Conservation (phyloP, 148 eudicot genomes). For the Nepenthes mirabilis region DNA sequence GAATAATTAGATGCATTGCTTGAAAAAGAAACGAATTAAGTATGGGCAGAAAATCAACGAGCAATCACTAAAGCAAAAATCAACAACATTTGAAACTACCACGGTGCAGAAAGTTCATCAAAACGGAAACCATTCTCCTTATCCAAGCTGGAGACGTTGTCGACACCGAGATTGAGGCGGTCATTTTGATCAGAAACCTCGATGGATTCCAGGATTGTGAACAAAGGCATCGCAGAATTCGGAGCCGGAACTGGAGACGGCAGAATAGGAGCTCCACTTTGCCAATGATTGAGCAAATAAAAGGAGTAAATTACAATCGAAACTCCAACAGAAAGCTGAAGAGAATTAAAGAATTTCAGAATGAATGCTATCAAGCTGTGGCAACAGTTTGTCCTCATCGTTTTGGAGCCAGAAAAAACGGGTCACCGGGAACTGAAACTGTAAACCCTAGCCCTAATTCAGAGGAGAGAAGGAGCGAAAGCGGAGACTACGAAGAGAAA, state of each 20-base stretch:
- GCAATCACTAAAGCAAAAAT: not conserved
- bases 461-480: too few relatives aligned
- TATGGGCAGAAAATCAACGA: not conserved
- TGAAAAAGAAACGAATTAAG: not conserved
- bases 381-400: conserved; percentile 44
- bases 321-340: conserved; percentile 47
- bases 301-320: conserved; percentile 45
- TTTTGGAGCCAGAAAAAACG: not conserved
- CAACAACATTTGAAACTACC: conserved; percentile 20
- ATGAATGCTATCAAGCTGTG: conserved; percentile 44
- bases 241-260: conserved; percentile 31
- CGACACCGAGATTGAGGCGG: conserved; percentile 9
- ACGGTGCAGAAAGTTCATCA: conserved; percentile 42
- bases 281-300: conserved; percentile 58
- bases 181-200: conserved; percentile 10
- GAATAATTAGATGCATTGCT: too few relatives aligned
- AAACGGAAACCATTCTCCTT: conserved; percentile 7
- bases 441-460: too few relatives aligned
- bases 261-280: conserved; percentile 15
- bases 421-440: too few relatives aligned
- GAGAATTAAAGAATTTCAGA: conserved; percentile 54
- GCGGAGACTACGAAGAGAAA: too few relatives aligned
- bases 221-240: not conserved
- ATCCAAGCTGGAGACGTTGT: conserved; percentile 10
- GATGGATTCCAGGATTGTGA: conserved; percentile 1